Evolutionary conservation across 805 yeast species (phyloP).

Genomic region (Ogataea saltuana): DNA sequence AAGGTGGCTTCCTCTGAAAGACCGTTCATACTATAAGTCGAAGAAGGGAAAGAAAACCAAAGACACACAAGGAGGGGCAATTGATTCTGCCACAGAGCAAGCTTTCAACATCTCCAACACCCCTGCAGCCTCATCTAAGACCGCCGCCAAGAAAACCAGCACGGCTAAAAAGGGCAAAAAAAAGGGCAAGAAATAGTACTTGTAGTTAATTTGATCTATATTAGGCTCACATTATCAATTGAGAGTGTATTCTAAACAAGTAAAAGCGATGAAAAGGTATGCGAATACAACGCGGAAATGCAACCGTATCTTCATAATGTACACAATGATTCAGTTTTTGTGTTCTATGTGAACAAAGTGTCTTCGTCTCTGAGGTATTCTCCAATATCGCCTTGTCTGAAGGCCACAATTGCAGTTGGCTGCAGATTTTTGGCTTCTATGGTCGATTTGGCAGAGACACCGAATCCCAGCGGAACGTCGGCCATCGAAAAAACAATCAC

Average conservation of each 20-base stretch:
- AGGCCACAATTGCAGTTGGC: constrained; percentile 93
- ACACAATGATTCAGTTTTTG: constrained; percentile 13
- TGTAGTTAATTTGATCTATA: too few species aligned
- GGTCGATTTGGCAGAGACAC: constrained; percentile 91
- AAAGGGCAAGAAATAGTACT: constrained; percentile 9
- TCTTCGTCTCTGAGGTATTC: constrained; percentile 98
- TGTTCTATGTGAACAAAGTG: constrained; percentile 69
- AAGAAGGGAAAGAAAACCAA: constrained; percentile 62
- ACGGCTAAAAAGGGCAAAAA: constrained; percentile 34
- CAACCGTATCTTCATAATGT: constrained; percentile 13
- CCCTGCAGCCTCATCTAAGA: constrained; percentile 14
- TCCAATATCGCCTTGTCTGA: constrained; percentile 96
- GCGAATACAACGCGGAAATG: constrained; percentile 5
- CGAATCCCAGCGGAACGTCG: constrained; percentile 93
- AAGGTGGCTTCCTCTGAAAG: constrained; percentile 90
- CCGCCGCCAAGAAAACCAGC: constrained; percentile 18
- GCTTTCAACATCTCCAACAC: constrained; percentile 28
- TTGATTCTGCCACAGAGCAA: constrained; percentile 48
- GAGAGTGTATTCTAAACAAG: too few species aligned
- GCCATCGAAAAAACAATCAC: constrained; percentile 88
- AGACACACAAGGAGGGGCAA: constrained; percentile 63
- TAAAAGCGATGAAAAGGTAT: constrained; percentile 7
- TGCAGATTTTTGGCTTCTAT: constrained; percentile 82
- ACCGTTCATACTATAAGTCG: constrained; percentile 80
- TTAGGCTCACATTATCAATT: too few species aligned